A percentile compares a stretch with the other conserved stretches of the same genome.
phyloP scores from a whole-genome alignment of 2,329 filamentous ascomycete genomes.

The Apiospora koreana region DNA sequence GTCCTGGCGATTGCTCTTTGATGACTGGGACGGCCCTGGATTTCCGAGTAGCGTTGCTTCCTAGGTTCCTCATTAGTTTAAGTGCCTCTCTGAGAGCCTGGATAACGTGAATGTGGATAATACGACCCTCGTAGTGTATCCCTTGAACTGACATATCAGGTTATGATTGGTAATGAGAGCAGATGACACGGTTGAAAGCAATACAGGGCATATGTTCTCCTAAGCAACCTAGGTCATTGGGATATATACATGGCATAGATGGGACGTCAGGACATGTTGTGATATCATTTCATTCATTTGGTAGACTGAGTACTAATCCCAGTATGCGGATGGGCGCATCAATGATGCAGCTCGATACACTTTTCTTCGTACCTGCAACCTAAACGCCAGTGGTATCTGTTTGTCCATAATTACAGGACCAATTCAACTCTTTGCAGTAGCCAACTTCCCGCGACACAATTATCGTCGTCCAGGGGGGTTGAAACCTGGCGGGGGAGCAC shows the following conservation, averaged over 20 bases:
- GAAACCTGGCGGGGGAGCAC: constrained; percentile 66
- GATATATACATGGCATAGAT: too few species aligned
- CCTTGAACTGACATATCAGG: too few species aligned
- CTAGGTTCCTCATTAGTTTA: too few species aligned
- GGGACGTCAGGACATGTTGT: neutral
- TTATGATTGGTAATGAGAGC: too few species aligned
- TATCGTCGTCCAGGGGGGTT: constrained; percentile 69
- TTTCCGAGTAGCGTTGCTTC: too few species aligned
- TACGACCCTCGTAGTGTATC: too few species aligned
- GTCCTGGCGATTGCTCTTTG: too few species aligned
- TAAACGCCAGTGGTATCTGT: constrained; percentile 15
- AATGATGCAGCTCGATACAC: constrained; percentile 10
- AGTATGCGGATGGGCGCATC: neutral
- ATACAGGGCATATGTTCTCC: neutral
- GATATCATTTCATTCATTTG: constrained; percentile 10
- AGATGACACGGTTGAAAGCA: neutral
- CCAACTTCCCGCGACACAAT: constrained; percentile 10
- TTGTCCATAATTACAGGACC: constrained; percentile 4
- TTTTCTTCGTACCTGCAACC: constrained; percentile 8
- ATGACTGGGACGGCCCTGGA: too few species aligned
- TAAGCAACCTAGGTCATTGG: neutral
- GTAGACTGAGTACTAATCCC: constrained; percentile 6
- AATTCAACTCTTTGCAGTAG: neutral
- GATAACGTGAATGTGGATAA: too few species aligned
- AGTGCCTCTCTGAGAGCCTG: too few species aligned